Conservation (phyloP, 2,329 filamentous ascomycete genomes). For the Bipolaris zeicola region DNA sequence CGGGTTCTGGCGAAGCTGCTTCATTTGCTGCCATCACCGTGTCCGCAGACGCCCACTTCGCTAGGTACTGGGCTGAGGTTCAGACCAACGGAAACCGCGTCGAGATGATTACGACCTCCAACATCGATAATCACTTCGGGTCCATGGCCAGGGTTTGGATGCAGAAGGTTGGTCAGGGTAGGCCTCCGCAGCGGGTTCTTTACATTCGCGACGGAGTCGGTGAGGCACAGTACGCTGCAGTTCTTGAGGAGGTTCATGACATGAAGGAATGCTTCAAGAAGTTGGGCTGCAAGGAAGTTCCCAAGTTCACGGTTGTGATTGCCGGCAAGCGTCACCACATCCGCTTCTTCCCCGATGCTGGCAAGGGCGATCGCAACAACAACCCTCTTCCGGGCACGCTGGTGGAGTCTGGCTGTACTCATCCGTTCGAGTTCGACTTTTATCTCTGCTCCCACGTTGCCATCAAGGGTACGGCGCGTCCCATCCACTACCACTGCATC, state of each 20-base stretch:
- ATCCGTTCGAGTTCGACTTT: constrained; percentile 90
- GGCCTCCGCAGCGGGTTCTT: constrained; percentile 73
- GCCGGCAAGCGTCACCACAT: constrained; percentile 91
- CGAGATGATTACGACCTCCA: constrained; percentile 75
- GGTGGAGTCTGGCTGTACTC: constrained; percentile 87
- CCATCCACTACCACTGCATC: constrained; percentile 90
- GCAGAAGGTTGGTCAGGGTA: constrained; percentile 57
- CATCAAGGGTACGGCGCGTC: constrained; percentile 91
- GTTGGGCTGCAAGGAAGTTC: constrained; percentile 45
- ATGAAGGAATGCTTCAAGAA: constrained; percentile 67
- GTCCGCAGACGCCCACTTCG: constrained; percentile 71
- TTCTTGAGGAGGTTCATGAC: constrained; percentile 76
- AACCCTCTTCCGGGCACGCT: constrained; percentile 87
- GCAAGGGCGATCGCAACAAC: constrained; percentile 70
- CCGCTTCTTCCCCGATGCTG: constrained; percentile 79
- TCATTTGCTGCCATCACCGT: constrained; percentile 90
- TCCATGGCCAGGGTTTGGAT: constrained; percentile 71
- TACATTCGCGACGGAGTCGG: constrained; percentile 94
- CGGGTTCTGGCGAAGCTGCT: constrained; percentile 51
- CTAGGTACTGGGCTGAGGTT: constrained; percentile 77
- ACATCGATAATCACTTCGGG: constrained; percentile 69
- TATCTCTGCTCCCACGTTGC: constrained; percentile 74
- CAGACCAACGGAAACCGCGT: constrained; percentile 82
- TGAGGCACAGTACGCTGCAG: constrained; percentile 78
- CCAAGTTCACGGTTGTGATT: constrained; percentile 83